Base-by-base conservation (phyloP, 2,329 filamentous ascomycete species). In the Penicillium carneum region DNA sequence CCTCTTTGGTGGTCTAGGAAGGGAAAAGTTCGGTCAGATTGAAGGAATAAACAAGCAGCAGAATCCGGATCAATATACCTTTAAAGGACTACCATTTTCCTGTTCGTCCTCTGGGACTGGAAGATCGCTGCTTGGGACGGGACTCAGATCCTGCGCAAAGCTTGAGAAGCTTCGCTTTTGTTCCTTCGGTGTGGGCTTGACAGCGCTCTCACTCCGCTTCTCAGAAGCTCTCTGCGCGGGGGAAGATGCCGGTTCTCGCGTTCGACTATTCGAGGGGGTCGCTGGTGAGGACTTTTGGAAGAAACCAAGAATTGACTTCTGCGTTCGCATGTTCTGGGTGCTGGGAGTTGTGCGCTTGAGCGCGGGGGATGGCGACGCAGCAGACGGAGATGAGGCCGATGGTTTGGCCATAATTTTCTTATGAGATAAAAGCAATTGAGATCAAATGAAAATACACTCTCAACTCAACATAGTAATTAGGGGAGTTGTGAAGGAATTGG, bases 111-210 rank as follows among this genome's bases (percentile, higher is more conserved):
- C 87, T 0, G 89, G 87, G 55, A 89, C 87, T 29, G 87, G 76
- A 38, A 84, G 85, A 77, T 96, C 92, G 77, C 92, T 96, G 76
- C 91, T 96, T 5, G 92, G 90, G 6, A 90, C 85, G 4, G 92
- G 92, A 0, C 92, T 93, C 61, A 89, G 80, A 61, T 82, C 83
- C 39, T 81, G 79, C 61, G 70, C 78, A 61, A 70, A 78, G 69
- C 71, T 82, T 70, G 67, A 75, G 64, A 65, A 74, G 69, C 65
- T 72, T 59, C 67, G 80, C 69, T 73, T 79, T 51, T 83, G 83
- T n/a, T 81, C 80, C 53, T 82, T 82, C 45, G 83, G 75, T 8
- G 74, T 71, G 26, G 66, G 71, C 56, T 77, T 79, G 18, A 69
- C 69, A 61, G 49, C 69, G 61, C 57, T 71, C 14, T 62, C 60